Conservation (phyloP, 495 filamentous ascomycete species). For the Xylaria venustula region DNA sequence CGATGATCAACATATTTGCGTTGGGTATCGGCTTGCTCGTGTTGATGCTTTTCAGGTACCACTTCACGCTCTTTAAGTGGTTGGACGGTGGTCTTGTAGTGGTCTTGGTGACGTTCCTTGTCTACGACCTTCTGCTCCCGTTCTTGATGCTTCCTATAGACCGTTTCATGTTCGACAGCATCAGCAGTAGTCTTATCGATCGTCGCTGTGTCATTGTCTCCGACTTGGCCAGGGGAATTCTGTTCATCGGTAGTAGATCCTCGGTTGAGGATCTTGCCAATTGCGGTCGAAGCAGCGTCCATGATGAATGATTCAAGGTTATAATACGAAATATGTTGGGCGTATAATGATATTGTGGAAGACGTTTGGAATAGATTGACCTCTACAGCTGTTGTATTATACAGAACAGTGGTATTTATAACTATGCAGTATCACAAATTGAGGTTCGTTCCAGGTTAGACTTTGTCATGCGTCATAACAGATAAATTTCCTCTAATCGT, state of each 20-base stretch:
- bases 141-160: slow-evolving; percentile 15
- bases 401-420: no score
- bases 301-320: neutral
- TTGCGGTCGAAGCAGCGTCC: slow-evolving; percentile 14
- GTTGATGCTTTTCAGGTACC: slow-evolving; percentile 31
- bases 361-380: neutral
- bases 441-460: neutral
- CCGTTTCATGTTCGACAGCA: slow-evolving; percentile 15
- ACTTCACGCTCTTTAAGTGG: slow-evolving; percentile 36
- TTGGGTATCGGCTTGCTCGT: slow-evolving; percentile 13
- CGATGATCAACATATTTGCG: neutral
- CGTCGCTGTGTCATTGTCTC: neutral
- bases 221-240: neutral
- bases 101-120: slow-evolving; percentile 32
- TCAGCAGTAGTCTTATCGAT: neutral
- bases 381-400: no score
- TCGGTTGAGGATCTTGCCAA: slow-evolving; percentile 5
- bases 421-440: neutral
- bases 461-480: neutral
- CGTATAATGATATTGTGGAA: neutral
- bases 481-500: neutral
- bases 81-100: slow-evolving; percentile 39
- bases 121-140: slow-evolving; percentile 17
- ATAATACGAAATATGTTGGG: no score
- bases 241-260: neutral